Base-by-base conservation (phyloP, 2,329 filamentous ascomycete species). In the Nemania sp. region DNA sequence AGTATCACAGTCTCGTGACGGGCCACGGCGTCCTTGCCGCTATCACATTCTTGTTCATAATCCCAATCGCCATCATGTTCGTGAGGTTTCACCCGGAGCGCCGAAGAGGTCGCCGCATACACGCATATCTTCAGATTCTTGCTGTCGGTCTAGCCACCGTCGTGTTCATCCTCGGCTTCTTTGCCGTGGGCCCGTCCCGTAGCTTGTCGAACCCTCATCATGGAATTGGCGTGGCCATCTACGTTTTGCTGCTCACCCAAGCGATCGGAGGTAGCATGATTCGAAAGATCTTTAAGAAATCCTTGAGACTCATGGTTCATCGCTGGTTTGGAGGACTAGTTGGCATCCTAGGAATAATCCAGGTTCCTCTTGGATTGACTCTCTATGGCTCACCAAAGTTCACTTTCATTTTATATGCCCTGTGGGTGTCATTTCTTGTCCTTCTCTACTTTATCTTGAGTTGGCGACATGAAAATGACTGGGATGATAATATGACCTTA, bases 371-470 rank as follows among this genome's bases (percentile, higher is more conserved):
- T 0, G 94, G 94, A 0, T 78, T 99, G 41, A 92, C 92, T 0
- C 78, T 99, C 1, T 99, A 97, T 66, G 94, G 94, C 5, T 96
- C 92, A 24, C 93, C 94, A 5, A 84, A 88, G 65, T 83, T 81
- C 31, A 80, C 92, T 3, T 99, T 97, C 70, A 85, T 99, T 47
- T 77, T 97, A 3, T 99, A 89, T 66, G 81, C 92, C 0, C 59
- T 97, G 0, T 93, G 88, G 78, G 87, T 88, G 69, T 82, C 84
- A 23, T 78, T 89, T 15, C 75, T 97, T 28, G 62, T 97, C 14
- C 65, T 91, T 2, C 60, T 84, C 12, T 97, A 91, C 72, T 95
- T 97, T 64, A 77, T 93, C 50, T 76, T 96, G 28, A 88, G 87
- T 60, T 95, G 89, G 71, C 78, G 83, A 40, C 70, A 86, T 74